A percentile compares a stretch with the other conserved stretches of the same genome.
These are phyloP conservation scores for Sarcodon sp. DNA, from an alignment of 768 basidiomycete species.

Conservation along the genomic window DNA sequence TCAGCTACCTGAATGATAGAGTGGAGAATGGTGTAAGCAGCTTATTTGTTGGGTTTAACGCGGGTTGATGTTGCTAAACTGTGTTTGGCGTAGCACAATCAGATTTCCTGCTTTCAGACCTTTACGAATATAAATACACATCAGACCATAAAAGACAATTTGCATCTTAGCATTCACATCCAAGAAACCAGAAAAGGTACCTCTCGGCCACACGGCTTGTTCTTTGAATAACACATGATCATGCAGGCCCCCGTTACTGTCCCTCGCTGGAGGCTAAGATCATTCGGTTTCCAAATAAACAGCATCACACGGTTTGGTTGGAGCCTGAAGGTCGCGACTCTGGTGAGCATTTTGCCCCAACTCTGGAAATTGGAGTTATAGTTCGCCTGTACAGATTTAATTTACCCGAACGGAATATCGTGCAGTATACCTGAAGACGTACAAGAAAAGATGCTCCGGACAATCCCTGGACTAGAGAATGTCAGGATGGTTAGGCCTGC, in stretches of 20 bases:
- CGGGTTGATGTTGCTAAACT: too few relatives aligned
- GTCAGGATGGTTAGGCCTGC: constrained; percentile 77
- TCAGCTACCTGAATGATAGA: constrained; percentile 57
- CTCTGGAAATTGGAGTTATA: neutral
- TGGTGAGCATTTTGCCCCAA: constrained; percentile 29
- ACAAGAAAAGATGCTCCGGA: constrained; percentile 74
- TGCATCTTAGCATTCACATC: constrained; percentile 74
- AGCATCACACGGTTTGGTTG: constrained; percentile 68
- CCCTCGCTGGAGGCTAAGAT: constrained; percentile 87
- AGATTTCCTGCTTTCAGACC: constrained; percentile 64
- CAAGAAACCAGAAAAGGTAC: constrained; percentile 80
- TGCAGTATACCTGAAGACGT: constrained; percentile 80
- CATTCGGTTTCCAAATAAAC: constrained; percentile 61
- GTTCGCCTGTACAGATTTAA: constrained; percentile 38
- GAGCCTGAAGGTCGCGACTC: constrained; percentile 91
- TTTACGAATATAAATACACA: constrained; percentile 65
- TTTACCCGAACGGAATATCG: constrained; percentile 87
- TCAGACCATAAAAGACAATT: constrained; percentile 56
- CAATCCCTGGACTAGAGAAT: constrained; percentile 74
- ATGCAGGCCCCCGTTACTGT: constrained; percentile 77
- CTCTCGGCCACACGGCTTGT: neutral
- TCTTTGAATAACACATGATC: neutral
- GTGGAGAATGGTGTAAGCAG: constrained; percentile 58
- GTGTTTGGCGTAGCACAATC: constrained; percentile 39
- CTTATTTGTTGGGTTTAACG: neutral